Evolutionary conservation across 768 basidiomycete genomes (phyloP).

Genomic region (Phlegmacium glaucopus): DNA sequence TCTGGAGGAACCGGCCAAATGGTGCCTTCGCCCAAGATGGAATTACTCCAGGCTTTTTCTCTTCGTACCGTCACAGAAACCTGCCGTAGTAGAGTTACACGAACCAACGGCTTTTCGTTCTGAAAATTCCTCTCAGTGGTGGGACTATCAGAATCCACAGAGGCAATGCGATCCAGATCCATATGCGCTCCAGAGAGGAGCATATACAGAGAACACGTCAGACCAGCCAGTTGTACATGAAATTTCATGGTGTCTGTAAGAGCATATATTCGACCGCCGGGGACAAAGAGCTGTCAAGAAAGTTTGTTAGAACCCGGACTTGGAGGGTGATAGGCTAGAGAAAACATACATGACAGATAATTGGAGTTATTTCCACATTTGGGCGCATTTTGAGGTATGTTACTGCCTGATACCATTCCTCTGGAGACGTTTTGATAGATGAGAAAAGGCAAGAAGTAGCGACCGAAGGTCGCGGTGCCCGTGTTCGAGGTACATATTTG

Average conservation of each 20-base stretch:
- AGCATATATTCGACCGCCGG: conserved; percentile 51
- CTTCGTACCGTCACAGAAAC: conserved; percentile 32
- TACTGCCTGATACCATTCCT: conserved; percentile 59
- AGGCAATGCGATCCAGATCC: conserved; percentile 21
- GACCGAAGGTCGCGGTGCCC: conserved; percentile 53
- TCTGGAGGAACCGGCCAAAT: conserved; percentile 43
- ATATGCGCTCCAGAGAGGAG: conserved; percentile 14
- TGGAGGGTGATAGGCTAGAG: background rate
- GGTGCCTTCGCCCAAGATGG: conserved; percentile 45
- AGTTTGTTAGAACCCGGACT: background rate
- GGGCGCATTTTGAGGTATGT: conserved; percentile 38
- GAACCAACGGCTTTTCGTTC: conserved; percentile 30
- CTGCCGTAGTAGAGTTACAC: conserved; percentile 54
- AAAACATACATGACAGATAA: conserved; percentile 49
- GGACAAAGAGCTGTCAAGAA: conserved; percentile 52
- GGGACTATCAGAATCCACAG: conserved; percentile 19
- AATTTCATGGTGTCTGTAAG: conserved; percentile 58
- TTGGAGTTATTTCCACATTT: conserved; percentile 30
- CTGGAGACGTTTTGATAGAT: conserved; percentile 57
- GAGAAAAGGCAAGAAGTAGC: conserved; percentile 48
- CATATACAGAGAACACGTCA: conserved; percentile 44
- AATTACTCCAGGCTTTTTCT: conserved; percentile 35
- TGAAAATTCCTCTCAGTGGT: conserved; percentile 8
- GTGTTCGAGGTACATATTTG: conserved; percentile 48
- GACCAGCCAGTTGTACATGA: conserved; percentile 58